Evolutionary conservation across 306 rosid genomes (phyloP), one percentile per base, ranked within the genome.

Genomic region (Prunus salicina): DNA sequence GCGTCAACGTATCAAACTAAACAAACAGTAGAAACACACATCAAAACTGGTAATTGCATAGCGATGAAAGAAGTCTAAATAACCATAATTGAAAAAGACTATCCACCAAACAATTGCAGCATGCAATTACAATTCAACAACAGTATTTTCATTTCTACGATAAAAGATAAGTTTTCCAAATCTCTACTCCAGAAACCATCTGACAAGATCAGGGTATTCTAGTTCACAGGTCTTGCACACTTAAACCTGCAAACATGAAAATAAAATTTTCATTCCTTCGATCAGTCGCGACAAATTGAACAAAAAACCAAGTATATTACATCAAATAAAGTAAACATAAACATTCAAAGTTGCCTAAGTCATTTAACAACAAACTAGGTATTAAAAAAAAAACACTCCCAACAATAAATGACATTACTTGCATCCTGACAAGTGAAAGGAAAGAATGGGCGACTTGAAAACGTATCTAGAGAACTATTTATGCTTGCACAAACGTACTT

Each of bases 181-280:
- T 41, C 65, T 61, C 67, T 7, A 30, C n/a, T 49, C 38, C 12
- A 20, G 24, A 27, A 62, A 66, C 49, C 74, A 46, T 67, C 45
- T 12, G 41, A 80, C 14, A 20, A 5, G 62, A 34, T 67, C 10
- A 28, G 5, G 15, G 62, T 38, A 49, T 3, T 64, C 60, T 20
- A n/a, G 66, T 73, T 86, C 83, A 86, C 32, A 77, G 72, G 55
- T 80, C 89, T 61, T 80, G 87, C 24, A 86, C 89, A 15, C 67
- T 86, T 74, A 86, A 75, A 80, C 89, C 89, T 83, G 61, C 47
- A 66, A 32, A 53, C 41, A 53, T 12, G 58, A 51, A 30, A 7
- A 0, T 3, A 16, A n/a, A 50, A 64, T 38, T 38, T 38, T 38
- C 1, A 46, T 3, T 34, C 19, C 0, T 47, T n/a, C 22, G 12